Evolutionary conservation across 2,329 filamentous ascomycete genomes (phyloP), one percentile per base, ranked within the genome.

Genomic region (Diaporthe destruens): DNA sequence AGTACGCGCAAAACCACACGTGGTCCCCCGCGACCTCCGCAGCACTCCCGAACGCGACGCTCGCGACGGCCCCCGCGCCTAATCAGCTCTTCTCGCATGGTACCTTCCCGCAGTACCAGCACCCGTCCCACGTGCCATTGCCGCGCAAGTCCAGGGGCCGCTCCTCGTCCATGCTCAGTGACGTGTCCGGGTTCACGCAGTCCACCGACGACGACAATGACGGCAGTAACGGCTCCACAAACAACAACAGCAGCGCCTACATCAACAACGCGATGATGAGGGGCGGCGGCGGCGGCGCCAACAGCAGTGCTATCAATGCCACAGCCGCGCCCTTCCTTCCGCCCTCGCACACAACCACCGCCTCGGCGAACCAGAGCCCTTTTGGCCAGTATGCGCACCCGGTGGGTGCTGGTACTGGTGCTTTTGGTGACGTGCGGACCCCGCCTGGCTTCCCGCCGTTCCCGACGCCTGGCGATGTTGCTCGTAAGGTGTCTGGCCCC

Each of bases 111-210:
- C 83, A 2, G 84, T 83, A 51, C 80, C 82, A 16, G 78, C 81
- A 7, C 75, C 82, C 36, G 80, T 73, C 39, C 55, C 76, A 79
- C 69, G 77, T 84, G 69, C 77, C 81, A 16, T 77, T 81, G 77
- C 76, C 80, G 75, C 74, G 78, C 75, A 86, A 85, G 79, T 82
- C 84, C 39, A 82, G 90, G 56, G 89, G 89, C 29, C 87, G 90
- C 63, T 91, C 89, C 39, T 91, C 89, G 12, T 91, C 89, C 72
- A 92, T 92, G 90, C 86, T 92, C 2, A 91, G 89, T 77, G 87
- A 91, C 76, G 83, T 92, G 3, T 91, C 89, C n/a, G 89, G 90
- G 25, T 91, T 92, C 76, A 92, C 90, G 9, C 89, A 91, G 80
- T 89, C 87, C 20, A 90, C 87, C 76, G 84, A 84, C 61, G 88